phyloP scores from a whole-genome alignment of 2,329 filamentous ascomycete species.

The Chaetomium olivaceum region DNA sequence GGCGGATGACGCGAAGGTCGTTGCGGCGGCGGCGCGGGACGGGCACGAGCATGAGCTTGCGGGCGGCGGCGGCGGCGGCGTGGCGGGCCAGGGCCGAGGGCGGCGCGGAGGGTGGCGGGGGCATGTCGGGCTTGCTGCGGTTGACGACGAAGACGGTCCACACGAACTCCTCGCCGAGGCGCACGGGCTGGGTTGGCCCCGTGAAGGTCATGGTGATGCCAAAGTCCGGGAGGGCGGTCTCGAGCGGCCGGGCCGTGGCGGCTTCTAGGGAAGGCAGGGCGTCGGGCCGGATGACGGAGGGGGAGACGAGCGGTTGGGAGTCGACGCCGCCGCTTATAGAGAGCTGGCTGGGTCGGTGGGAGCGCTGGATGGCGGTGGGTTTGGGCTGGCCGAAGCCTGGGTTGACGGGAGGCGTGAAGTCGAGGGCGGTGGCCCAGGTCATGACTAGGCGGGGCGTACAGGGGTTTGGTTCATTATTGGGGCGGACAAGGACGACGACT shows the following conservation, averaged over 20 bases:
- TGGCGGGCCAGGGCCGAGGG: conserved; percentile 6
- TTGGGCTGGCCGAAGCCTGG: conserved; percentile 57
- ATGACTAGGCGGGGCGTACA: conserved; percentile 65
- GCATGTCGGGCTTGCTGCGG: conserved; percentile 52
- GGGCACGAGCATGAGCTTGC: conserved; percentile 70
- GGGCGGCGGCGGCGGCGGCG: conserved; percentile 43
- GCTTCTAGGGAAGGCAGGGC: conserved; percentile 61
- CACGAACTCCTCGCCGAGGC: conserved; percentile 65
- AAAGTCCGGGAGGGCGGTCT: conserved; percentile 57
- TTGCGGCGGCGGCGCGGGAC: conserved; percentile 64
- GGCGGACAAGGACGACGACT: conserved; percentile 56
- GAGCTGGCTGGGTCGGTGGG: conserved; percentile 63
- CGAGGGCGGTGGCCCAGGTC: conserved; percentile 67
- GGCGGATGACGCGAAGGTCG: conserved; percentile 54
- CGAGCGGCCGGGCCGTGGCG: conserved; percentile 43
- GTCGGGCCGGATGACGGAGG: conserved; percentile 60
- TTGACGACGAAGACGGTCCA: conserved; percentile 79
- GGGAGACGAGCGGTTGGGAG: conserved; percentile 57
- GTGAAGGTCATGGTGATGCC: conserved; percentile 76
- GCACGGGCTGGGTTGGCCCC: conserved; percentile 57
- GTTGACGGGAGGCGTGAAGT: conserved; percentile 68
- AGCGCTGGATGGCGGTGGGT: conserved; percentile 60
- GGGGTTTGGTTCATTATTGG: conserved; percentile 43
- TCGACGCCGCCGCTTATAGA: conserved; percentile 59
- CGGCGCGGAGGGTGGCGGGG: conserved; percentile 17